Percentiles rank a stretch among this genome's conserved stretches.
These are phyloP conservation scores for Blastobotrys ciferrii DNA, from an alignment of 1,139 yeast genomes.

Conservation along the genomic window DNA sequence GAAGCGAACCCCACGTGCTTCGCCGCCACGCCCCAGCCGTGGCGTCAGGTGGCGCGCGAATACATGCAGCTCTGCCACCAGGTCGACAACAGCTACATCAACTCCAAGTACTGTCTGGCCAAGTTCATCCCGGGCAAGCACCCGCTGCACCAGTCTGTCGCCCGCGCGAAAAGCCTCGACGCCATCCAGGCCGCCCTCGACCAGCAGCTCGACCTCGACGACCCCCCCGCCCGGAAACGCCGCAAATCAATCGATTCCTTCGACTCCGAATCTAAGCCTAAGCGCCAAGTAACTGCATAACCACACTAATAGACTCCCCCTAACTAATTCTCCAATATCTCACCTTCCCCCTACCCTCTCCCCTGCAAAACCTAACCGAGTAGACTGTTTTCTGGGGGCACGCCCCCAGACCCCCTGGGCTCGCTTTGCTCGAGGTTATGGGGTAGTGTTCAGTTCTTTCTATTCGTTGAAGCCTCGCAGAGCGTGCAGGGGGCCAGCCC, in stretches of 20 bases:
- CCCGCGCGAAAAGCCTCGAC: slow-evolving; percentile 55
- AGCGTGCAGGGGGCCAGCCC: no score
- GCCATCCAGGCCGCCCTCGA: slow-evolving; percentile 34
- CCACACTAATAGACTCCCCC: no score
- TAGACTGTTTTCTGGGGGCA: no score
- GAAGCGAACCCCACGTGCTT: slow-evolving; percentile 85
- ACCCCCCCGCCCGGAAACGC: neutral
- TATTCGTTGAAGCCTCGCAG: no score
- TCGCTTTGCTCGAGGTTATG: no score
- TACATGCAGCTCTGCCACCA: slow-evolving; percentile 53
- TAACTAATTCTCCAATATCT: no score
- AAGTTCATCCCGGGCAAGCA: slow-evolving; percentile 81
- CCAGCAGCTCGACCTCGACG: neutral
- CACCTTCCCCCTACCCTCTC: no score
- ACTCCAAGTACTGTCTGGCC: slow-evolving; percentile 75
- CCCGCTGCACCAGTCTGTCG: slow-evolving; percentile 54
- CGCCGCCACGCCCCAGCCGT: slow-evolving; percentile 41
- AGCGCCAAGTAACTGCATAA: slow-evolving; percentile 4
- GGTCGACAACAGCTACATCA: slow-evolving; percentile 62
- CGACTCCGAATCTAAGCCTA: neutral
- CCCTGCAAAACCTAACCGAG: no score
- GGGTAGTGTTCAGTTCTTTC: no score
- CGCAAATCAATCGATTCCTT: neutral
- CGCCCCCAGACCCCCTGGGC: no score
- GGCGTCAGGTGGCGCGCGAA: slow-evolving; percentile 56